These are phyloP conservation scores for Penicillium samsonianum DNA, from an alignment of 495 filamentous ascomycete species.

Conservation along the genomic window DNA sequence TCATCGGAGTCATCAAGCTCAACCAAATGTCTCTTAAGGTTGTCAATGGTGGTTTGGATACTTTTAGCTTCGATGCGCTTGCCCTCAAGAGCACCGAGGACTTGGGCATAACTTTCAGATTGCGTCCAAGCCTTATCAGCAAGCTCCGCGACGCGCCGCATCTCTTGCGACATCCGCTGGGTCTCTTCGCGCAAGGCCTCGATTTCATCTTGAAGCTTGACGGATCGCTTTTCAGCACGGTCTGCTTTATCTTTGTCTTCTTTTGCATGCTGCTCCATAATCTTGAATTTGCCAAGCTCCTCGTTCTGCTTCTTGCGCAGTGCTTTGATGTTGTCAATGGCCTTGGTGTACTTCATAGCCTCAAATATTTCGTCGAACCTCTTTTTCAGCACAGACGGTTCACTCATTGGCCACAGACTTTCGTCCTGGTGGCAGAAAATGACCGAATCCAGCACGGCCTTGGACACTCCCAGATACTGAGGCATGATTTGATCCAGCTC, in stretches of 20 bases:
- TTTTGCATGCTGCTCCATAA: conserved; percentile 73
- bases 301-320: conserved; percentile 81
- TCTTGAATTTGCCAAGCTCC: conserved; percentile 67
- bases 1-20: conserved; percentile 78
- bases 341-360: conserved; percentile 93
- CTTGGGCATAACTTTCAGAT: conserved; percentile 59
- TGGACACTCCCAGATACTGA: conserved; percentile 84
- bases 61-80: conserved; percentile 72
- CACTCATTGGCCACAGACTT: conserved; percentile 96
- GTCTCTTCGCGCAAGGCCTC: conserved; percentile 61
- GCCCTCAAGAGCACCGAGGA: conserved; percentile 69
- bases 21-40: conserved; percentile 67
- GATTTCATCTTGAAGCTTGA: conserved; percentile 71
- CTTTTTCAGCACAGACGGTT: conserved; percentile 81
- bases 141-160: conserved; percentile 55
- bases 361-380: conserved; percentile 98
- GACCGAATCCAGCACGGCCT: conserved; percentile 85
- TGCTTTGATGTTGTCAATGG: conserved; percentile 88
- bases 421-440: conserved; percentile 99
- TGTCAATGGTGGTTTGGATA: conserved; percentile 64
- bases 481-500: conserved; percentile 84
- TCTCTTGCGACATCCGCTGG: conserved; percentile 55
- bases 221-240: conserved; percentile 60
- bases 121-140: conserved; percentile 61
- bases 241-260: conserved; percentile 87